Base-by-base conservation (phyloP, 2,329 filamentous ascomycete species). In the Talaromyces sp. region DNA sequence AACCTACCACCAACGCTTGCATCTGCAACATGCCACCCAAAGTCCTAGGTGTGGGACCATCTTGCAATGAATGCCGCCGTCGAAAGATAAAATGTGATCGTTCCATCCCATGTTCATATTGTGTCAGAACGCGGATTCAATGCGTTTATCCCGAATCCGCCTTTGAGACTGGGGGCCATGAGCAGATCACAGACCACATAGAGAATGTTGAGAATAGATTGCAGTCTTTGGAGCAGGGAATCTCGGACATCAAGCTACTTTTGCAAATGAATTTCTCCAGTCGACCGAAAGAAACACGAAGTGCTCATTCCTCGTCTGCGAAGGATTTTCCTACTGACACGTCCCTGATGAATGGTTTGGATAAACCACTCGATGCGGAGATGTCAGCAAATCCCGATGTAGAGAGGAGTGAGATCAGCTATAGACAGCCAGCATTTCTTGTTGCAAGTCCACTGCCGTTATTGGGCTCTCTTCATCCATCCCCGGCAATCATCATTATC, bases 41-140 rank as follows among this genome's bases (percentile, higher is more conserved):
- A 6, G 48, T 52, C 5, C 48, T 52, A 12, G 48, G 48, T 5
- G 7, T 54, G 4, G 48, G 48, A 0, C 48, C 48, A 21, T 54
- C 28, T 9, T 54, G 48, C 48, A 54, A 54, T 14, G 28, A 54
- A 21, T 33, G 48, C 16, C 48, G 48, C 8, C 48, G 28, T 14
- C 28, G 28, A 3, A 54, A 33, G 33, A 54, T 54, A 12, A 33
- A 35, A 54, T 54, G 48, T 21, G 28, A 54, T 35, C 48, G 48
- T 3, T 54, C 48, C 14, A 54, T 54, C 12, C 48, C 48, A 1
- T 54, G 48, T n/a, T 54, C 48, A 35, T 54, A 54, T 54, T 54
- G 48, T 11, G 16, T 35, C 5, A 18, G 16, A 8, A 54, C 28
- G 16, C n/a, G 48, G 28, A 33, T 54, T 21, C 28, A 54, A 33